A percentile compares a stretch with the other conserved stretches of the same genome.
Conservation (phyloP, 2,329 filamentous ascomycete genomes). For the Fusarium ramigenum region DNA sequence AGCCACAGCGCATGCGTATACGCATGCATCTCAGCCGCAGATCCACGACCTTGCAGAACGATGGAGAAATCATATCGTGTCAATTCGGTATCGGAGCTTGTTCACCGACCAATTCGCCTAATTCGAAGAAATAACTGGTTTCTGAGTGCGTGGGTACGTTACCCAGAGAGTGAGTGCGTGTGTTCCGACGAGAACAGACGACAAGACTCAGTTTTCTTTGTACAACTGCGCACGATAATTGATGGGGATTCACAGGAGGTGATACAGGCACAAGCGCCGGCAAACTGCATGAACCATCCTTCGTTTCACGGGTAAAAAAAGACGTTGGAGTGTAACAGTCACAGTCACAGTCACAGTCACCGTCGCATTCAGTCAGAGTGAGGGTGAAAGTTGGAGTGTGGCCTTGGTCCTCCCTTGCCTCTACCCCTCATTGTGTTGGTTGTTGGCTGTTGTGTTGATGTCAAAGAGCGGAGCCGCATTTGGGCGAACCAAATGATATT, state of each 20-base stretch:
- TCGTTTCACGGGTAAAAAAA: neutral
- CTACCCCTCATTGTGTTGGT: neutral
- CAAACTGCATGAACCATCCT: neutral
- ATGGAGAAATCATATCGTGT: neutral
- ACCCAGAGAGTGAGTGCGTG: neutral
- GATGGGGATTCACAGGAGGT: neutral
- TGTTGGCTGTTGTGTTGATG: neutral
- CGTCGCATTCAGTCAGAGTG: neutral
- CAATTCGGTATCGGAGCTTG: neutral
- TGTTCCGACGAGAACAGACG: neutral
- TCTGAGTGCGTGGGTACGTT: neutral
- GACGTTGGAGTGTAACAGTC: neutral
- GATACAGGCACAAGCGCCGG: slow-evolving; percentile 1
- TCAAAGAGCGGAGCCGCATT: slow-evolving; percentile 1
- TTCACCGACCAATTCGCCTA: neutral
- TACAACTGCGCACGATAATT: neutral
- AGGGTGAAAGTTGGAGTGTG: neutral
- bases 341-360: neutral
- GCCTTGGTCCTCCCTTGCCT: neutral
- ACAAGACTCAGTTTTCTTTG: neutral
- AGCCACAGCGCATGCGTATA: neutral
- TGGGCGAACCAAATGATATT: slow-evolving; percentile 12
- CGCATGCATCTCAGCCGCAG: neutral
- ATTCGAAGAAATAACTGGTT: neutral
- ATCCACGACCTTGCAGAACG: neutral